Conservation (phyloP, 257 asterid genomes). For the Salvia hispanica region DNA sequence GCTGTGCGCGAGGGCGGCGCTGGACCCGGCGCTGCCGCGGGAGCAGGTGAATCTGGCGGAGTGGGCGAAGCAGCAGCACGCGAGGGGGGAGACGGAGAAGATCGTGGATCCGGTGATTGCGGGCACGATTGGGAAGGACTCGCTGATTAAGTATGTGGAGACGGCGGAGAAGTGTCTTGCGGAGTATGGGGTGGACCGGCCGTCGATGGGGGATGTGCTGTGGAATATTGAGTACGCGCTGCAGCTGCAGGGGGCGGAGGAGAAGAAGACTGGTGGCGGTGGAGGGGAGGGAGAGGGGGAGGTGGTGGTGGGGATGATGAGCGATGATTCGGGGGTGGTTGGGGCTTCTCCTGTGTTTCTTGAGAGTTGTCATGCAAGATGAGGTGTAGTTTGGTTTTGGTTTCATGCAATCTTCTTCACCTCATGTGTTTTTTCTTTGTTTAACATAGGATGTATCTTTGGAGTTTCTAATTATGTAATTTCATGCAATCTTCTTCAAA, state of each 20-base stretch:
- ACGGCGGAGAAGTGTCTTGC: constrained; percentile 91
- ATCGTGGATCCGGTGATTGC: constrained; percentile 58
- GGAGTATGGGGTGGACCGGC: constrained; percentile 84
- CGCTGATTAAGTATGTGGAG: constrained; percentile 69
- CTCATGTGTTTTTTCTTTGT: too few relatives aligned
- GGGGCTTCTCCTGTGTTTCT: constrained; percentile 70
- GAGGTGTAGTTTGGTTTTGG: constrained; percentile 4
- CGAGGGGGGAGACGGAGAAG: constrained; percentile 51
- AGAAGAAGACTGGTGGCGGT: constrained; percentile 13
- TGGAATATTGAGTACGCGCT: constrained; percentile 81
- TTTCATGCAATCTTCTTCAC: too few relatives aligned
- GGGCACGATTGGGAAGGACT: constrained; percentile 44
- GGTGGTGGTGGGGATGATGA: constrained; percentile 37
- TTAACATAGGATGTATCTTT: too few relatives aligned
- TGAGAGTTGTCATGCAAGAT: constrained; percentile 71
- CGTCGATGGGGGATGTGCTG: constrained; percentile 87
- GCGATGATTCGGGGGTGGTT: constrained; percentile 79
- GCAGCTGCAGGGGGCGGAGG: constrained; percentile 63
- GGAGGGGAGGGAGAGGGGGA: constrained; percentile 31
- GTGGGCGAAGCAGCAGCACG: constrained; percentile 81
- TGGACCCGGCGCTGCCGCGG: constrained; percentile 82
- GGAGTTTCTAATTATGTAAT: too few relatives aligned
- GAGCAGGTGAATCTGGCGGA: constrained; percentile 88
- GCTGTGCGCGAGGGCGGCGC: constrained; percentile 85
- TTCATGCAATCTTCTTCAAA: too few relatives aligned